Percentiles rank a stretch among this genome's conserved stretches.
phyloP scores from a whole-genome alignment of 164 flowering plant species.

The Macadamia integrifolia region DNA sequence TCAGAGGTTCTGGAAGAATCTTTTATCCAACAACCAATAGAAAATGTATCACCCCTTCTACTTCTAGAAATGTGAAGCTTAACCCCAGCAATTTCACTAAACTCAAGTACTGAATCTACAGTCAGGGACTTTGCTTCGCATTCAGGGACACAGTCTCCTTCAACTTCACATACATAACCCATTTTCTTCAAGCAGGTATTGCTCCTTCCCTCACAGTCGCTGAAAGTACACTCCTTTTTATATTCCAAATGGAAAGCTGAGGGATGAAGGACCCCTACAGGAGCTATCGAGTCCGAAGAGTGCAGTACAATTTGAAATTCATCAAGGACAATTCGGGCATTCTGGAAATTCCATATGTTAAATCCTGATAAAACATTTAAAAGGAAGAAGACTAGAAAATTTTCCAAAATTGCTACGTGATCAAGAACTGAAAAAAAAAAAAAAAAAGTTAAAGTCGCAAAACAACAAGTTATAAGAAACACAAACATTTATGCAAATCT shows the following conservation, averaged over 20 bases:
- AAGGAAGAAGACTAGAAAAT: neutral
- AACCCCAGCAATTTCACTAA: constrained; percentile 16
- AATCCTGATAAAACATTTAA: constrained; percentile 2
- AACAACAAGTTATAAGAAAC: neutral
- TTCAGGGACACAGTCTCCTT: constrained; percentile 33
- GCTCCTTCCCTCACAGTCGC: constrained; percentile 13
- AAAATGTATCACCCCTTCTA: constrained; percentile 41
- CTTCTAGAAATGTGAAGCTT: constrained; percentile 48
- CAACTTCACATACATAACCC: constrained; percentile 53
- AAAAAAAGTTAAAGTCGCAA: neutral
- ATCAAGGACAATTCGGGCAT: constrained; percentile 80
- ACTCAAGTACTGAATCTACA: constrained; percentile 20
- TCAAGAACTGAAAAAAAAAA: neutral
- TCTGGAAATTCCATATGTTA: constrained; percentile 45
- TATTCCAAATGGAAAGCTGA: constrained; percentile 67
- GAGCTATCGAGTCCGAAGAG: constrained; percentile 79
- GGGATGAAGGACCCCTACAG: constrained; percentile 95
- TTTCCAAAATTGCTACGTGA: constrained; percentile 3
- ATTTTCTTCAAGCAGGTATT: constrained; percentile 20
- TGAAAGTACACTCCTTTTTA: constrained; percentile 28
- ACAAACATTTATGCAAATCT: neutral
- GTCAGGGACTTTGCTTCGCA: constrained; percentile 22
- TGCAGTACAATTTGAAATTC: constrained; percentile 65
- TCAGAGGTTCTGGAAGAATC: constrained; percentile 40
- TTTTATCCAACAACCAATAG: constrained; percentile 76